phyloP scores from a whole-genome alignment of 306 rosid species.

The Lablab purpureus region DNA sequence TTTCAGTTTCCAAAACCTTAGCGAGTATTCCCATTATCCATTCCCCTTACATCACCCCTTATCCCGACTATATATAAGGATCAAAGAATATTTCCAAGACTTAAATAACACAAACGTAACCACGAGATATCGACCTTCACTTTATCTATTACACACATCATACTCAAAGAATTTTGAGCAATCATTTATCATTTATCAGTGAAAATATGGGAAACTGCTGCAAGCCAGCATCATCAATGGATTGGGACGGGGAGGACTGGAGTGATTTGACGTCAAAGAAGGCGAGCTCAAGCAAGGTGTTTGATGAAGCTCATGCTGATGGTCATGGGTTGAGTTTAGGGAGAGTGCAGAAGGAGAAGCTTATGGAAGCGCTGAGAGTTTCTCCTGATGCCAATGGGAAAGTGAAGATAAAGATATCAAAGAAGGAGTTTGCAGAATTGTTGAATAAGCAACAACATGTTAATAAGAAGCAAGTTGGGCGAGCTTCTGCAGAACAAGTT shows the following conservation, averaged over 20 bases:
- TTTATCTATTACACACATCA: background rate
- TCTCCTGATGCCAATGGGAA: background rate
- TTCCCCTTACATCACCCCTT: background rate
- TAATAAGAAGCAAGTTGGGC: background rate
- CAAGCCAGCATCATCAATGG: background rate
- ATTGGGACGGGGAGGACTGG: background rate
- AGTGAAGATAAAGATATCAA: background rate
- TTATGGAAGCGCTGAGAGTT: constrained; percentile 27
- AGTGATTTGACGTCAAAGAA: background rate
- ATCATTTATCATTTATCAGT: background rate
- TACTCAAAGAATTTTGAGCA: background rate
- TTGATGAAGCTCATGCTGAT: background rate
- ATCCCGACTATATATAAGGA: no score
- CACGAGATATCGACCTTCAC: background rate
- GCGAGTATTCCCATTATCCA: background rate
- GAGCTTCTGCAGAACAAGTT: constrained; percentile 10
- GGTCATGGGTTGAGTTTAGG: background rate
- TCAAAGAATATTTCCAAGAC: no score
- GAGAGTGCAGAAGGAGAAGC: constrained; percentile 42
- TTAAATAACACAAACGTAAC: no score
- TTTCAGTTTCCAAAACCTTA: background rate
- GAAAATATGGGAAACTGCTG: constrained; percentile 6
- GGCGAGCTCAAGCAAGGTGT: constrained; percentile 27
- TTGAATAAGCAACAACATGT: background rate
- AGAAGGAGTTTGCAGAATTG: background rate